phyloP scores from a whole-genome alignment of 805 yeast genomes.

The Monosporozyma aquatica region DNA sequence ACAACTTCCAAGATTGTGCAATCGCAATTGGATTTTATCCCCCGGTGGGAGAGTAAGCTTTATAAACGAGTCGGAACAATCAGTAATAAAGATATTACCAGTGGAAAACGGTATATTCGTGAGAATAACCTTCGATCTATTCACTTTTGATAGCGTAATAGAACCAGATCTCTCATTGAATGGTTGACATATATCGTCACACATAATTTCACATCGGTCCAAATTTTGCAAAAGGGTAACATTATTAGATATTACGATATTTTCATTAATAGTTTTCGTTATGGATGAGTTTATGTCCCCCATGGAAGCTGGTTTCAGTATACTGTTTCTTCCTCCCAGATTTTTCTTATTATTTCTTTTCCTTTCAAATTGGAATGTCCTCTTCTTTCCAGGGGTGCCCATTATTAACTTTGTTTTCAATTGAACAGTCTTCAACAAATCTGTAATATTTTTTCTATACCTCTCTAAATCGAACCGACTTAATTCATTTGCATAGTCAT shows the following conservation, averaged over 20 bases:
- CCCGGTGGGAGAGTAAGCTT: constrained; percentile 10
- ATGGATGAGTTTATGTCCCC: neutral
- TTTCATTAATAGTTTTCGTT: neutral
- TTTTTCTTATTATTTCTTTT: too few species aligned
- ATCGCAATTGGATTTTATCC: constrained; percentile 20
- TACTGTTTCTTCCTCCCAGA: too few species aligned
- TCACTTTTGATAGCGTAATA: constrained; percentile 12
- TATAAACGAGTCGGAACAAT: constrained; percentile 11
- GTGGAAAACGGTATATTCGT: constrained; percentile 12
- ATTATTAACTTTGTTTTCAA: neutral
- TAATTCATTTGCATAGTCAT: constrained; percentile 9
- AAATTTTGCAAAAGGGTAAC: constrained; percentile 8
- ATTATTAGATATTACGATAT: neutral
- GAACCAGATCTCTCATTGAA: constrained; percentile 11
- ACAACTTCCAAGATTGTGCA: constrained; percentile 19
- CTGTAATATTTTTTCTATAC: constrained; percentile 11
- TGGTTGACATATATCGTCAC: neutral
- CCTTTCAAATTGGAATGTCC: constrained; percentile 3
- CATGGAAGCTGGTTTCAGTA: too few species aligned
- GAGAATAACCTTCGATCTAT: constrained; percentile 11
- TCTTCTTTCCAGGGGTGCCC: neutral
- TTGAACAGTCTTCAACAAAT: constrained; percentile 10
- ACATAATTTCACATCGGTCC: constrained; percentile 10
- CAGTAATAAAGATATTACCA: constrained; percentile 22
- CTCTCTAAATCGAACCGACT: constrained; percentile 16